A percentile compares a stretch with the other conserved stretches of the same genome.
Evolutionary conservation across 306 rosid species (phyloP).

Genomic region (Alnus rubra): DNA sequence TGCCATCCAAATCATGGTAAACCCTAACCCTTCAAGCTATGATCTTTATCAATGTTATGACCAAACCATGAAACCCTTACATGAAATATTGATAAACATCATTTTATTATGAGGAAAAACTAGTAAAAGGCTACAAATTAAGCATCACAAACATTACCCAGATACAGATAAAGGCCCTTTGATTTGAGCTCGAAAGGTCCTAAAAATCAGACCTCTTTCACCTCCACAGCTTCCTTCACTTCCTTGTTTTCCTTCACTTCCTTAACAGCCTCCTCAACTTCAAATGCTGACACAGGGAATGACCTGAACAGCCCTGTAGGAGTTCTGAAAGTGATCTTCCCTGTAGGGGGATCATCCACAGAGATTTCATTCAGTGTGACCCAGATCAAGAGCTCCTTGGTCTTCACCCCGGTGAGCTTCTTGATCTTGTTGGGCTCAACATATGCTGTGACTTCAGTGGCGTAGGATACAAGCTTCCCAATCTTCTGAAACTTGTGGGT

Average conservation of each 20-base stretch:
- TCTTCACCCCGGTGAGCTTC: slow-evolving; percentile 78
- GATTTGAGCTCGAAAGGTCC: not conserved
- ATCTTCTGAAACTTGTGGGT: slow-evolving; percentile 83
- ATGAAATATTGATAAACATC: not conserved
- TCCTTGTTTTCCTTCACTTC: slow-evolving; percentile 28
- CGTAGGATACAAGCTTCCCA: slow-evolving; percentile 63
- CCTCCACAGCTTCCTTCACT: slow-evolving; percentile 28
- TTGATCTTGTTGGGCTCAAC: slow-evolving; percentile 62
- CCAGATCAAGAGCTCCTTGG: slow-evolving; percentile 91
- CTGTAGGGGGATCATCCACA: slow-evolving; percentile 65
- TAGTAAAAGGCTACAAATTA: not conserved
- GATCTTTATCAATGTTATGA: too few relatives aligned
- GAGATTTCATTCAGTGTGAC: slow-evolving; percentile 60
- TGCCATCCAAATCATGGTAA: too few relatives aligned
- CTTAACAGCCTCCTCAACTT: slow-evolving; percentile 42
- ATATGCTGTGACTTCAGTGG: slow-evolving; percentile 63
- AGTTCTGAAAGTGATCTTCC: slow-evolving; percentile 69
- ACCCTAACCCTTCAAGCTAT: not conserved
- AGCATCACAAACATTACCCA: slow-evolving; percentile 5
- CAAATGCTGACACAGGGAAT: slow-evolving; percentile 64
- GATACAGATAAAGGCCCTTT: too few relatives aligned
- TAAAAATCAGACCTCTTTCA: slow-evolving; percentile 43
- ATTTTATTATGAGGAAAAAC: slow-evolving; percentile 1
- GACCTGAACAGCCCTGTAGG: slow-evolving; percentile 62
- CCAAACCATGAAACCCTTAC: not conserved